These are phyloP conservation scores for Wallemia ichthyophaga DNA, from an alignment of 1,284 basidiomycete genomes.

Conservation along the genomic window DNA sequence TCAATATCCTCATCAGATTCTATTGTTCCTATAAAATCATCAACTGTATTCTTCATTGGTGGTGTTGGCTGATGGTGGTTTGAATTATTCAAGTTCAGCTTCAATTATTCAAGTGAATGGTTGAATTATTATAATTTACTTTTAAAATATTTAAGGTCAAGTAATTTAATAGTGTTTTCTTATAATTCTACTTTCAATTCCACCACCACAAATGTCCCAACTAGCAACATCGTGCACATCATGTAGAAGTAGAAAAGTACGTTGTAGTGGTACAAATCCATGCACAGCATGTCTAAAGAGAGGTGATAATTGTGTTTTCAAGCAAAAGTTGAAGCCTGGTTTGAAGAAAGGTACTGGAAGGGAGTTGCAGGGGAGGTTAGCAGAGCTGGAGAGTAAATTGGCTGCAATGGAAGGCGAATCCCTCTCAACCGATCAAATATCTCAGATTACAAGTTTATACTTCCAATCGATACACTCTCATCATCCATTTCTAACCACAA, in stretches of 20 bases:
- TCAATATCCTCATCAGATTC: constrained; percentile 35
- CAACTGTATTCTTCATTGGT: not conserved
- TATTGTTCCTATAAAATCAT: constrained; percentile 50
- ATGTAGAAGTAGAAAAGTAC: not conserved
- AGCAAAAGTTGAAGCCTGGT: not conserved
- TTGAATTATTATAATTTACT: too few relatives aligned
- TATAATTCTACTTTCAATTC: too few relatives aligned
- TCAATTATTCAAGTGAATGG: too few relatives aligned
- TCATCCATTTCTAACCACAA: not conserved
- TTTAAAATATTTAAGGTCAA: too few relatives aligned
- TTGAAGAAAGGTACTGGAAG: not conserved
- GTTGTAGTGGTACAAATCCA: not conserved
- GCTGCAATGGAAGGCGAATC: not conserved
- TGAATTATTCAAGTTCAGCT: too few relatives aligned
- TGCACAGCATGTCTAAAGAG: not conserved
- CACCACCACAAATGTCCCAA: not conserved
- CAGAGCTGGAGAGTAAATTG: not conserved
- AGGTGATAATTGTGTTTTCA: not conserved
- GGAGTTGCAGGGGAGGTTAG: not conserved
- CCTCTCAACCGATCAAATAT: not conserved
- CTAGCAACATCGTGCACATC: not conserved
- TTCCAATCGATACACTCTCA: not conserved
- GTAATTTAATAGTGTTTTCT: too few relatives aligned
- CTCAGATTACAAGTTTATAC: not conserved
- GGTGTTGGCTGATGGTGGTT: not conserved